Evolutionary conservation across 176 grass and related monocot genomes (phyloP).

Genomic region (Avena eriantha): DNA sequence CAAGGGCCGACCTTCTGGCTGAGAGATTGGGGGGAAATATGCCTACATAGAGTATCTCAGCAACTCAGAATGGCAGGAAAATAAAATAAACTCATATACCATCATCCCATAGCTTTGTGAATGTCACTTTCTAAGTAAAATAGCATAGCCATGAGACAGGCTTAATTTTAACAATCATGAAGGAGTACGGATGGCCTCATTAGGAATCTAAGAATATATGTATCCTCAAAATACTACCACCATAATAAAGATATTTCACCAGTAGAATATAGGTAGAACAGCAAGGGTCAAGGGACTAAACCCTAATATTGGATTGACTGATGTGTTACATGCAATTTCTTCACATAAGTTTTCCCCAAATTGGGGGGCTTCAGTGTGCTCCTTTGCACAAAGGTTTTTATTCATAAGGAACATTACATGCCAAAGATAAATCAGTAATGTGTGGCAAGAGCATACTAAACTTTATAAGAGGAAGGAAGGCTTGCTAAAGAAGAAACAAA

Average conservation of each 20-base stretch:
- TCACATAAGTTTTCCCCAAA: conserved; percentile 19
- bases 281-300: background rate
- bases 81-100: background rate
- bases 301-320: background rate
- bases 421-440: conserved; percentile 13
- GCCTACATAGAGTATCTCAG: conserved; percentile 60
- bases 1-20: conserved; percentile 98
- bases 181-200: background rate
- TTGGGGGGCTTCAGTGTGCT: conserved; percentile 6
- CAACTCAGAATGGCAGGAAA: conserved; percentile 42
- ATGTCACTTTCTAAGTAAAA: background rate
- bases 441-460: background rate
- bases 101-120: conserved; percentile 22
- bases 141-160: conserved; percentile 9
- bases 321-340: background rate
- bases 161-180: conserved; percentile 14
- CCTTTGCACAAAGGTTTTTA: conserved; percentile 30
- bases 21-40: conserved; percentile 99
- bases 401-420: conserved; percentile 16
- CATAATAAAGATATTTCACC: background rate
- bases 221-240: conserved; percentile 27
- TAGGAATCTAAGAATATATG: conserved; percentile 8
- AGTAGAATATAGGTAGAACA: background rate
- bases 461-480: conserved; percentile 24
- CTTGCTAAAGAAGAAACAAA: conserved; percentile 29